Evolutionary conservation across 495 filamentous ascomycete genomes (phyloP).

Genomic region (Neurospora sp.): DNA sequence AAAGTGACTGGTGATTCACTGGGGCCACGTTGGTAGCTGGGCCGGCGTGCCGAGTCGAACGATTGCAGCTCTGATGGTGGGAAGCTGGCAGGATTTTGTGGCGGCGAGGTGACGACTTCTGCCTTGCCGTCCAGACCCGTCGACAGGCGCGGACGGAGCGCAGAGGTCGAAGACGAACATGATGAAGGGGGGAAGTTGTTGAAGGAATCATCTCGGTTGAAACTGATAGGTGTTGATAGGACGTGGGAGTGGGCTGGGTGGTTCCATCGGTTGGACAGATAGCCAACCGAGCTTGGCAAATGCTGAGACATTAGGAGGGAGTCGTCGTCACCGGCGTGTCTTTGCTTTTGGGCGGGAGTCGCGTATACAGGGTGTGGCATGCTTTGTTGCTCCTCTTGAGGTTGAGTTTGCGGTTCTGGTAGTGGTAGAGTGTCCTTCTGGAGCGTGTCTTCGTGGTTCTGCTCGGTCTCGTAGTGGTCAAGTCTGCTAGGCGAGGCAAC

Average conservation of each 20-base stretch:
- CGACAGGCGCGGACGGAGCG: conserved; percentile 58
- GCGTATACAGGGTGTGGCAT: background rate
- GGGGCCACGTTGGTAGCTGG: conserved; percentile 42
- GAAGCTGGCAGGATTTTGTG: conserved; percentile 20
- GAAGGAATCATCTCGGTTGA: conserved; percentile 27
- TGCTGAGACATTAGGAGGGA: conserved; percentile 13
- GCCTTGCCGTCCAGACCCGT: conserved; percentile 63
- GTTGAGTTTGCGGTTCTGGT: background rate
- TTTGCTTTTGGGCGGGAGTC: conserved; percentile 5
- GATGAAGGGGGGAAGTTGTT: conserved; percentile 28
- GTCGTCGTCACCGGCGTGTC: background rate
- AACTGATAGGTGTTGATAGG: conserved; percentile 24
- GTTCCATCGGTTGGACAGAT: conserved; percentile 32
- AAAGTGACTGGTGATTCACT: conserved; percentile 42
- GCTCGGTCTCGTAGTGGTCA: conserved; percentile 4
- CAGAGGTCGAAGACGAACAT: conserved; percentile 18
- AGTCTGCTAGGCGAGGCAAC: background rate
- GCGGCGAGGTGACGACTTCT: conserved; percentile 59
- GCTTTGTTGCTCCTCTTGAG: background rate
- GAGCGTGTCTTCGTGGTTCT: background rate
- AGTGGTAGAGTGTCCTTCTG: background rate
- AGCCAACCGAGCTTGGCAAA: conserved; percentile 25
- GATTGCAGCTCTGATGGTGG: conserved; percentile 21
- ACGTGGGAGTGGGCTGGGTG: conserved; percentile 21
- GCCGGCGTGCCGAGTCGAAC: conserved; percentile 43